phyloP scores from a whole-genome alignment of 805 yeast genomes.

The Citeromyces matritensis region DNA sequence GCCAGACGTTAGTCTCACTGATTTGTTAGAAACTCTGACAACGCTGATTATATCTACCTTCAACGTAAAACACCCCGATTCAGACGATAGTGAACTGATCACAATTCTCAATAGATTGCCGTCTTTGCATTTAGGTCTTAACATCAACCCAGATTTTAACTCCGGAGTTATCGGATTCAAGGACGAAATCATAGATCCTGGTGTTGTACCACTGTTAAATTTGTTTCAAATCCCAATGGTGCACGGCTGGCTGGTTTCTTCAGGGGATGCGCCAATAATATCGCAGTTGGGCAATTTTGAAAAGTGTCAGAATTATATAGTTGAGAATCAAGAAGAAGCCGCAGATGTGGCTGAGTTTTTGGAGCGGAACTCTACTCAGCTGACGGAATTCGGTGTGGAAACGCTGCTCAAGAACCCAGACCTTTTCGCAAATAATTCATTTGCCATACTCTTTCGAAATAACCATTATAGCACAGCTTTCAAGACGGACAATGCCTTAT shows the following conservation, averaged over 20 bases:
- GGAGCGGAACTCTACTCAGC: constrained; percentile 53
- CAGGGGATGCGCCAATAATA: constrained; percentile 1
- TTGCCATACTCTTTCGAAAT: constrained; percentile 71
- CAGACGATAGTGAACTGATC: constrained; percentile 12
- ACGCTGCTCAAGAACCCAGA: constrained; percentile 18
- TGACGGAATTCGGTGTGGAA: constrained; percentile 53
- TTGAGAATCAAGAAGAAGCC: constrained; percentile 3
- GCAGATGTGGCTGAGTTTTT: constrained; percentile 22
- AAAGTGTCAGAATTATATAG: constrained; percentile 12
- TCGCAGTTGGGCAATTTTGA: constrained; percentile 10
- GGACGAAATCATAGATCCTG: constrained; percentile 2
- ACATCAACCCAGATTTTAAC: constrained; percentile 56
- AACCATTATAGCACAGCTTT: constrained; percentile 74
- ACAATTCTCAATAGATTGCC: constrained; percentile 44
- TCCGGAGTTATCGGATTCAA: constrained; percentile 10
- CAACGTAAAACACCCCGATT: no score
- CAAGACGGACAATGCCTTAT: constrained; percentile 33
- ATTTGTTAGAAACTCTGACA: constrained; percentile 34
- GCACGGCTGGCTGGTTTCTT: constrained; percentile 78
- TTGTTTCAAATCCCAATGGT: constrained; percentile 24
- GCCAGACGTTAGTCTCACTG: constrained; percentile 14
- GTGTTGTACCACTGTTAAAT: constrained; percentile 7
- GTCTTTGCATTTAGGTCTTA: constrained; percentile 50
- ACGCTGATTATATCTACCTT: constrained; percentile 21
- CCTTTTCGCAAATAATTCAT: constrained; percentile 31